Conservation (phyloP, 305 asterid species). For the Withania somnifera region DNA sequence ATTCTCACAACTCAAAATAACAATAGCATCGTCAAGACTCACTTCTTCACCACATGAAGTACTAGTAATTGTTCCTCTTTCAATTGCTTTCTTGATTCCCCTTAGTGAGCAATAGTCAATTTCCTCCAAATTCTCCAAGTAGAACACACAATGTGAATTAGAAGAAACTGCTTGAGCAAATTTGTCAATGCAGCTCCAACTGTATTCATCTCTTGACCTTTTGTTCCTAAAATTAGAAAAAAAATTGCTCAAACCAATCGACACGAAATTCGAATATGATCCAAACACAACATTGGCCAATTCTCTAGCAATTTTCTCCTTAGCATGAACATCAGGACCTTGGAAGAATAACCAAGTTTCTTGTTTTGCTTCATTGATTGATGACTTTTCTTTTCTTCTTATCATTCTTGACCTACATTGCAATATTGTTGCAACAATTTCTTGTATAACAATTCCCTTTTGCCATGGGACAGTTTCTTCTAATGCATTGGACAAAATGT, state of each 20-base stretch:
- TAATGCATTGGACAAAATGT: conserved; percentile 47
- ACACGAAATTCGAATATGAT: conserved; percentile 31
- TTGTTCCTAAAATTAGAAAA: conserved; percentile 28
- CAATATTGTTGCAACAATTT: conserved; percentile 50
- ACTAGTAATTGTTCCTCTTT: conserved; percentile 35
- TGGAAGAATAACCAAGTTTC: conserved; percentile 74
- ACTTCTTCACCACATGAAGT: conserved; percentile 33
- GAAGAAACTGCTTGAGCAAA: conserved; percentile 21
- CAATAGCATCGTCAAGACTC: conserved; percentile 58
- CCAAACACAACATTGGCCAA: conserved; percentile 71
- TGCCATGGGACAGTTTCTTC: conserved; percentile 67
- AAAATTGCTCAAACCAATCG: conserved; percentile 30
- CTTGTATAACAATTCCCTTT: conserved; percentile 33
- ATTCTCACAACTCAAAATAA: conserved; percentile 49
- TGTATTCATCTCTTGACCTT: conserved; percentile 45
- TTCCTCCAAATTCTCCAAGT: conserved; percentile 56
- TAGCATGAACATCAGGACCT: conserved; percentile 48
- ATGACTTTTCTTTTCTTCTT: conserved; percentile 17
- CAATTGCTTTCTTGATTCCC: conserved; percentile 51
- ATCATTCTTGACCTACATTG: conserved; percentile 61
- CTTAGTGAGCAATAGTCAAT: conserved; percentile 35
- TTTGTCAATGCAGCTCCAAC: conserved; percentile 33
- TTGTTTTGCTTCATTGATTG: conserved; percentile 21
- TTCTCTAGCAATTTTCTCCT: conserved; percentile 54
- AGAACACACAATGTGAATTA: conserved; percentile 65